Evolutionary conservation across 2,329 filamentous ascomycete genomes (phyloP), one percentile per base, ranked within the genome.

Genomic region (Niveomyces coronatus): DNA sequence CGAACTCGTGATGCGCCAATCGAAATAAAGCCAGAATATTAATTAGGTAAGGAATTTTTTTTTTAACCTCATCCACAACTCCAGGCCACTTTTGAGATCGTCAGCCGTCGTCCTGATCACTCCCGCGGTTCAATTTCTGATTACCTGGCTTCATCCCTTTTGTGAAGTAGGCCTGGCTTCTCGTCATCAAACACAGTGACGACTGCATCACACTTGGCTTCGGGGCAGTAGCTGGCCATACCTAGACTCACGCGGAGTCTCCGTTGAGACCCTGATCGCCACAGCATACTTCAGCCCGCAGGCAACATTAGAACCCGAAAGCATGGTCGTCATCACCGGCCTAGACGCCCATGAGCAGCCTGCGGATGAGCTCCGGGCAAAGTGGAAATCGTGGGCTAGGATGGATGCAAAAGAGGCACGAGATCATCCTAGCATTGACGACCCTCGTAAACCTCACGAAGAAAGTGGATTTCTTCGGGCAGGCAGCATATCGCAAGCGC

Each of bases 291-390:
- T 24, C 22, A 11, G 22, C 22, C 22, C 7, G 11, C 22, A 7
- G 11, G 11, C 22, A 7, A 11, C 22, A 7, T 11, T 11, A 24
- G 22, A 24, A 24, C 11, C 11, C 11, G 7, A 24, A 5, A 31
- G 4, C 11, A 39, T 35, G 31, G 15, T 24, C 3, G 14, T 17
- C 2, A 43, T 69, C 20, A 60, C 56, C 18, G 64, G 68, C 15
- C 64, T 88, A 3, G 82, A 94, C 58, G 80, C 87, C 19, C 76
- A 89, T 55, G 77, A 86, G 57, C 78, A 79, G 49, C 85, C 87
- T 2, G 84, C 87, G 3, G 74, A 79, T 10, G 58, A 67, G 35
- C 67, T 95, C 47, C 77, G 79, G 44, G 63, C 71, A 31, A 63
- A 77, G 38, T 95, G 86, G 74, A 94, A 94, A 57, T 63, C 63